These are phyloP conservation scores for Gossypium raimondii DNA, from an alignment of 345 rosid genomes.

Conservation along the genomic window DNA sequence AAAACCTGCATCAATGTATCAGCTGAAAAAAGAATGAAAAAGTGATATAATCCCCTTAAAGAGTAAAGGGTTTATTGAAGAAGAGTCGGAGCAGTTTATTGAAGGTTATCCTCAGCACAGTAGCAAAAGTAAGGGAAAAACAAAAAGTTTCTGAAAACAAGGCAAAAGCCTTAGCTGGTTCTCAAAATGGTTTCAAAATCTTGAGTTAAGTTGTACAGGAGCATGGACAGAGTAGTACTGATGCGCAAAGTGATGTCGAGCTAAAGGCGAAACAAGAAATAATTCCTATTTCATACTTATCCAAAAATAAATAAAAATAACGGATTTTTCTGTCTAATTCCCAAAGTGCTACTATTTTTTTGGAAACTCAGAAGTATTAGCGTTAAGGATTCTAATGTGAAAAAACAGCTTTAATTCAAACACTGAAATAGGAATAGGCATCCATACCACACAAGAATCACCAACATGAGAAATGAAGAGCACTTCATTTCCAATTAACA, in stretches of 20 bases:
- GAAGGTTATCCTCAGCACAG: too few species aligned
- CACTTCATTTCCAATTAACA: conserved; percentile 50
- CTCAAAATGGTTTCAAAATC: too few species aligned
- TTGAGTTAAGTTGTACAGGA: too few species aligned
- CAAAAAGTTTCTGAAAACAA: too few species aligned
- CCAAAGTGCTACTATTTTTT: not conserved
- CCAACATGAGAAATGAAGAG: conserved; percentile 79
- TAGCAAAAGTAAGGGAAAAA: too few species aligned
- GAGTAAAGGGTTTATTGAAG: not conserved
- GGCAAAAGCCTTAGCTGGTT: too few species aligned
- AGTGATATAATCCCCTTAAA: not conserved
- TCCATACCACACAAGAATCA: conserved; percentile 71
- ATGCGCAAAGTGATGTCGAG: too few species aligned
- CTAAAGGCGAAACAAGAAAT: too few species aligned
- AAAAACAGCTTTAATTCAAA: not conserved
- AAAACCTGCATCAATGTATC: conserved; percentile 49
- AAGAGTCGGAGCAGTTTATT: too few species aligned
- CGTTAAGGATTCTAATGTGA: not conserved
- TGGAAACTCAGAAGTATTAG: not conserved
- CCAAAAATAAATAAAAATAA: not conserved
- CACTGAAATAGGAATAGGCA: not conserved
- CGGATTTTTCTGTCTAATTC: not conserved
- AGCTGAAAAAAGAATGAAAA: conserved; percentile 5
- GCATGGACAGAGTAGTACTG: too few species aligned
- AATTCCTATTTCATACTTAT: too few species aligned